Base-by-base conservation (phyloP, 2,329 filamentous ascomycete genomes). In the Monosporascus sp. region DNA sequence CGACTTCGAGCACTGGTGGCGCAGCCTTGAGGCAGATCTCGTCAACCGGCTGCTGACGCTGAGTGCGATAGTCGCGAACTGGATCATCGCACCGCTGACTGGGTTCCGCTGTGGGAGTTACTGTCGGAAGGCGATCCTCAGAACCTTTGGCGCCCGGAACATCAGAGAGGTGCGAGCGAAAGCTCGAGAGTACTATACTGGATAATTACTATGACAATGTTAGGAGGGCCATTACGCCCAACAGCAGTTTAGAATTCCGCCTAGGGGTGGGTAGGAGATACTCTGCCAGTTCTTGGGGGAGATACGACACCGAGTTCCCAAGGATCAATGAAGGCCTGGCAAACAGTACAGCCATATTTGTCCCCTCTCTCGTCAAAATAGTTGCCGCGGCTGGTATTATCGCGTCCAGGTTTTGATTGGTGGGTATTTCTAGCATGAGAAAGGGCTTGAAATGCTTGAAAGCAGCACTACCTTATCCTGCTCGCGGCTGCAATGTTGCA, bases 261-360 rank as follows among this genome's bases (percentile, higher is more conserved):
- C 40, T 67, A 9, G 59, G 53, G 43, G 45, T 14, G 63, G 65
- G 3, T 67, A 64, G 62, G 59, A 50, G 38, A 63, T 62, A 7
- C 55, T 67, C 1, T 64, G 63, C 46, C 40, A 45, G 41, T 65
- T 65, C 49, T 51, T 66, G 17, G 59, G 55, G 7, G 55, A 54
- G 38, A n/a, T n/a, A n/a, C n/a, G n/a, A n/a, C n/a, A n/a, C 52
- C 4, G 48, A 49, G 17, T 57, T 60, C 35, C 56, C 58, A 2
- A 17, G 49, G 26, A 49, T 53, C 20, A 58, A 60, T 44, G 11
- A 44, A 7, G 20, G 20, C 41, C 15, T 44, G 41, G 41, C 41
- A 20, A 6, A 44, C 8, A 2, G 41, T 24, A 6, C 20, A 15
- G 14, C 41, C 41, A 20, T 44, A 44, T 20, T 15, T 55, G 14